Evolutionary conservation across 2,329 filamentous ascomycete genomes (phyloP).

Genomic region (Colletotrichum caudatum): DNA sequence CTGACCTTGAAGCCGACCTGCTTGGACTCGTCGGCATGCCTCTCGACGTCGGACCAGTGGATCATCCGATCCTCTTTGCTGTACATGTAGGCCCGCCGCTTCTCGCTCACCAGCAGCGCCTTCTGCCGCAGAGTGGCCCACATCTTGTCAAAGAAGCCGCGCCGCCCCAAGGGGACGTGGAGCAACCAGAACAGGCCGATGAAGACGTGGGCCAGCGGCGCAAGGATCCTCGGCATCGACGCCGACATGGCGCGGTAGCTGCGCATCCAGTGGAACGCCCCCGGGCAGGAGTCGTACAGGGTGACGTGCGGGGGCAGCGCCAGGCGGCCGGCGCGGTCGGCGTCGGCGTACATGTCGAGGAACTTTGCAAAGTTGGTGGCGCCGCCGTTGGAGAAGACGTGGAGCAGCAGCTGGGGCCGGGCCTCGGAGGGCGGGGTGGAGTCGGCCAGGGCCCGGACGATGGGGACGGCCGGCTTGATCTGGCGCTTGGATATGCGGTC

Average conservation of each 20-base stretch:
- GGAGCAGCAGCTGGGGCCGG: slow-evolving; percentile 55
- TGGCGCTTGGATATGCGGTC: slow-evolving; percentile 48
- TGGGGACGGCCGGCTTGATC: slow-evolving; percentile 55
- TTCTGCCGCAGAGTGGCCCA: slow-evolving; percentile 54
- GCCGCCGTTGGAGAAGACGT: slow-evolving; percentile 67
- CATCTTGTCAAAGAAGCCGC: slow-evolving; percentile 50
- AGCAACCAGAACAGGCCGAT: slow-evolving; percentile 50
- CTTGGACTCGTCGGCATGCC: slow-evolving; percentile 58
- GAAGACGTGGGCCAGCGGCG: slow-evolving; percentile 52
- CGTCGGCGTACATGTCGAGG: slow-evolving; percentile 50
- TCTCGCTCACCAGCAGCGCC: slow-evolving; percentile 52
- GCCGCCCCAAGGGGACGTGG: slow-evolving; percentile 48
- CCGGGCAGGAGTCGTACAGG: slow-evolving; percentile 63
- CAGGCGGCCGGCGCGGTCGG: slow-evolving; percentile 42
- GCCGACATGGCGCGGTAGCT: slow-evolving; percentile 56
- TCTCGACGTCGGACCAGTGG: slow-evolving; percentile 59
- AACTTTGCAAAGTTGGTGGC: slow-evolving; percentile 56
- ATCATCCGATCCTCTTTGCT: slow-evolving; percentile 62
- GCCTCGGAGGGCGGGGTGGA: slow-evolving; percentile 40
- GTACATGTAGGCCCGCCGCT: slow-evolving; percentile 65
- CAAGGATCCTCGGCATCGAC: slow-evolving; percentile 50
- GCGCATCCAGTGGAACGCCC: slow-evolving; percentile 55
- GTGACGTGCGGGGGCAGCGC: slow-evolving; percentile 57
- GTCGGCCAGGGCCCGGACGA: slow-evolving; percentile 52
- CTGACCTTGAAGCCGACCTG: slow-evolving; percentile 56